Evolutionary conservation across 2,329 filamentous ascomycete species (phyloP), one percentile per base, ranked within the genome.

Genomic region (Trichophyton mentagrophytes): DNA sequence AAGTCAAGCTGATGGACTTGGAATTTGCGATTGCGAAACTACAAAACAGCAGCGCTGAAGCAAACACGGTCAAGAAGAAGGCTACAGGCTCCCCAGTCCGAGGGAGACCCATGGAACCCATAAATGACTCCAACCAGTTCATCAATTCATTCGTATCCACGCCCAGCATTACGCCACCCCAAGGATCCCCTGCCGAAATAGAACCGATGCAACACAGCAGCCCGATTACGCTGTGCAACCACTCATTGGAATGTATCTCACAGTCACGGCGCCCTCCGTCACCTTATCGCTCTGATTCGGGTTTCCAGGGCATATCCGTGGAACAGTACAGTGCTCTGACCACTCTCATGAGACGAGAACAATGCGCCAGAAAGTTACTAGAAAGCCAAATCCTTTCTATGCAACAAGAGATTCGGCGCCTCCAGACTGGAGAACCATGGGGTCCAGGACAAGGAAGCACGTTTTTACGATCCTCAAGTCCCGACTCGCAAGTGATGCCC

Each of bases 1-100:
- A 79, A 62, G 77, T 79, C 22, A 79, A 79, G 62, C 66, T 79
- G 57, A 78, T 78, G 64, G 77, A 79, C 56, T 69, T 79, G 3
- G 77, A 79, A 64, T 77, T 77, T 60, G 77, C 77, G 3, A 76
- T 79, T 62, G 75, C 76, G 1, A 75, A 77, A 59, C 71, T 79
- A 62, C 77, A 79, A 65, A 44, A 33, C n/a, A 27, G 59, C 33
- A 13, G n/a, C 9, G 25, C 47, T 57, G 22, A 51, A 57, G 30
- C 53, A 42, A 13, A 17, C 36, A 51, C 22, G 33, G 49, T 15
- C 13, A 33, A 27, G 27, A 60, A 60, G n/a, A 55, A 56, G 42
- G 13, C 20, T 13, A 42, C 55, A 22, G n/a, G 11, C 8, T 57
- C 55, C 5, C 55, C 55, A 42, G 55, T 17, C 36, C 59, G 42